Conservation (phyloP, 2,329 filamentous ascomycete genomes). For the Verticillium dahliae region DNA sequence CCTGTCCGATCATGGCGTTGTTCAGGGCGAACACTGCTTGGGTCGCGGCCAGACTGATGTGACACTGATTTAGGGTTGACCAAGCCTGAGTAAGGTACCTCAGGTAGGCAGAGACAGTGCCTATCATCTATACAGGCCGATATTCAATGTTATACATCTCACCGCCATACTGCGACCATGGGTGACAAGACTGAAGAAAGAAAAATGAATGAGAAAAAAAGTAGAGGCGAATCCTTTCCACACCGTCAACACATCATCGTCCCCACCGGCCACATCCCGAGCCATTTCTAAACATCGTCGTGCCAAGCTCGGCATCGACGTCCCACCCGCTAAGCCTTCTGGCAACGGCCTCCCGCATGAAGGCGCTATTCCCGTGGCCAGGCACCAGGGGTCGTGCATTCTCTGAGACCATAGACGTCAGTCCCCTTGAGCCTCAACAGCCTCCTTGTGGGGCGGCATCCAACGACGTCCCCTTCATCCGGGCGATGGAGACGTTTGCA, state of each 20-base stretch:
- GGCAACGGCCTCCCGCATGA: background rate
- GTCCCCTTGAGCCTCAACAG: background rate
- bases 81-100: no score
- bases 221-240: background rate
- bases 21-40: background rate
- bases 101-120: no score
- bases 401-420: background rate
- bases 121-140: no score
- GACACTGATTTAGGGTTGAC: background rate
- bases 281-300: background rate
- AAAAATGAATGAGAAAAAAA: background rate
- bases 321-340: background rate
- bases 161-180: background rate
- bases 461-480: background rate
- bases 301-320: background rate
- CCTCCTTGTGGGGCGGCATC: background rate
- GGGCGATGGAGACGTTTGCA: background rate
- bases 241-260: background rate
- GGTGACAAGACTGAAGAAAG: background rate
- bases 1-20: background rate
- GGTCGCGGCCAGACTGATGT: background rate
- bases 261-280: background rate
- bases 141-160: background rate
- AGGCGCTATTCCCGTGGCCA: background rate
- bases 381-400: background rate